A percentile compares a stretch with the other conserved stretches of the same genome.
These are phyloP conservation scores for Trichoderma endophyticum DNA, from an alignment of 2,329 filamentous ascomycete genomes.

Conservation along the genomic window DNA sequence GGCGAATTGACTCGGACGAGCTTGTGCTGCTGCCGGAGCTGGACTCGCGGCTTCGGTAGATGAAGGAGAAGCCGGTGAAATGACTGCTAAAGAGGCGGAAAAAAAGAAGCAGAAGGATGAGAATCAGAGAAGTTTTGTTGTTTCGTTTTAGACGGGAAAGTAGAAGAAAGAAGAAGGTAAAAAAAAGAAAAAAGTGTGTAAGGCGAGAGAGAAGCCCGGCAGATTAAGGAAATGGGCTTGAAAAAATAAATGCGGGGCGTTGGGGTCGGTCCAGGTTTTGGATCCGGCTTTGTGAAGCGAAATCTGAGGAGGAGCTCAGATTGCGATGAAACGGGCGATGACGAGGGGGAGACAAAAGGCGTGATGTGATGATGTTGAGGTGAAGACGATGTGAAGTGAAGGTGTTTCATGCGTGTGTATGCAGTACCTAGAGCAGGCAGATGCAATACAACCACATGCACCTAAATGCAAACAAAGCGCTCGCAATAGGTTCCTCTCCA, in stretches of 20 bases:
- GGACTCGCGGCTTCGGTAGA: conserved; percentile 10
- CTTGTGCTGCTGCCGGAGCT: conserved; percentile 13
- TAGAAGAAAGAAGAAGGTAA: not conserved
- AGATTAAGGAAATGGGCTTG: not conserved
- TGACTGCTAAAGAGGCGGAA: not conserved
- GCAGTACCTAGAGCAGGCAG: not conserved
- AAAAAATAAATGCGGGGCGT: conserved; percentile 17
- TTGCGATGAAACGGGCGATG: not conserved
- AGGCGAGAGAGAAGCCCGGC: not conserved
- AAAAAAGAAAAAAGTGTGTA: not conserved
- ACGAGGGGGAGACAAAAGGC: not conserved
- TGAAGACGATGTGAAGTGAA: not conserved
- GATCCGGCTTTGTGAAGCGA: not conserved
- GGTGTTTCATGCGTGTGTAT: not conserved
- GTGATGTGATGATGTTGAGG: not conserved
- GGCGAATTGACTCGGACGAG: conserved; percentile 9
- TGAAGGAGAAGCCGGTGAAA: conserved; percentile 11
- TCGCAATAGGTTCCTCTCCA: too few species aligned
- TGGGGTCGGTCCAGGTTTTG: conserved; percentile 2
- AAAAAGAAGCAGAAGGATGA: not conserved
- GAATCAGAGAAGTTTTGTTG: not conserved
- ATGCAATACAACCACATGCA: not conserved
- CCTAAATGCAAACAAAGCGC: not conserved
- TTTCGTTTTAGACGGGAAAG: not conserved
- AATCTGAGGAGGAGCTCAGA: conserved; percentile 2